A percentile compares a stretch with the other conserved stretches of the same genome.
phyloP scores from a whole-genome alignment of 345 rosid species.

The Salix purpurea region DNA sequence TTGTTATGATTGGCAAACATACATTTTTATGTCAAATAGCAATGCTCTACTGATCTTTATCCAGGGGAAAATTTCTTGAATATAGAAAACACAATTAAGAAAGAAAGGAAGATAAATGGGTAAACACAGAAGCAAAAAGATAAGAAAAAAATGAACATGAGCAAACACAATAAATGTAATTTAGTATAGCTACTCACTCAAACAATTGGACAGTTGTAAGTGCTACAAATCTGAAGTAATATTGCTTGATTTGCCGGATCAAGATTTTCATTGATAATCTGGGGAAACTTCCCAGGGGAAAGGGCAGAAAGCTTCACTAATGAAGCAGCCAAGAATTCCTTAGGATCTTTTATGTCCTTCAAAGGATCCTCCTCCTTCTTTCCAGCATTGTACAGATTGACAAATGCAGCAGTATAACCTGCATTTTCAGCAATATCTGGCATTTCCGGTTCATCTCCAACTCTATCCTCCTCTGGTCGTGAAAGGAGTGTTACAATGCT shows the following conservation, averaged over 20 bases:
- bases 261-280: constrained; percentile 62
- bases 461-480: constrained; percentile 74
- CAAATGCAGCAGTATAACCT: constrained; percentile 77
- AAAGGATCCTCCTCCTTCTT: constrained; percentile 90
- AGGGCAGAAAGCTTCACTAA: constrained; percentile 53
- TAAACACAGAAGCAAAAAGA: not conserved
- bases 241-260: constrained; percentile 71
- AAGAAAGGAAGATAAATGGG: not conserved
- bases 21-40: not conserved
- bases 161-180: not conserved
- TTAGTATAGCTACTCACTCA: constrained; percentile 46
- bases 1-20: not conserved
- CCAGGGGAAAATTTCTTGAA: not conserved
- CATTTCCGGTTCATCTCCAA: constrained; percentile 79
- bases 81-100: not conserved
- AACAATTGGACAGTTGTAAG: constrained; percentile 52
- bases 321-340: constrained; percentile 66
- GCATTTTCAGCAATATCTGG: constrained; percentile 78
- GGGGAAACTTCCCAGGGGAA: constrained; percentile 74
- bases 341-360: constrained; percentile 67
- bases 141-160: not conserved
- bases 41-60: not conserved
- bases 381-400: constrained; percentile 83
- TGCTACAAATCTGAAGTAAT: constrained; percentile 60
- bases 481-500: constrained; percentile 83